phyloP scores from a whole-genome alignment of 495 filamentous ascomycete species.

The Penicillium alfredii region DNA sequence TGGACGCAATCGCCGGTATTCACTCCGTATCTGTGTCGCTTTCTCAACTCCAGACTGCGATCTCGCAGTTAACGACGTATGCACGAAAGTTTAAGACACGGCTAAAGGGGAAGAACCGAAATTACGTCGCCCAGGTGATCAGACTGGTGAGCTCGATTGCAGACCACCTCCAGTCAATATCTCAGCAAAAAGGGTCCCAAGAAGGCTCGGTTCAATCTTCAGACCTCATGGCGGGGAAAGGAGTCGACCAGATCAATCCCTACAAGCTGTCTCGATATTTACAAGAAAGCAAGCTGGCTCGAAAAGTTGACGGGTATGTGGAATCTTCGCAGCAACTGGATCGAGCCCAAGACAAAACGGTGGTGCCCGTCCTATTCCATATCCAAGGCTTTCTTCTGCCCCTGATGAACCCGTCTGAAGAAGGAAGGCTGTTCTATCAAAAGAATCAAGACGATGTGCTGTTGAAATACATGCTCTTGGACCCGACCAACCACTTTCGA shows the following conservation, averaged over 20 bases:
- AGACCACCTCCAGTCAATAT: slow-evolving; percentile 47
- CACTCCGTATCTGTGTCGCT: slow-evolving; percentile 74
- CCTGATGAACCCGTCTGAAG: slow-evolving; percentile 79
- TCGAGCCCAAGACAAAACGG: slow-evolving; percentile 27
- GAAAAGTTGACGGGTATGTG: slow-evolving; percentile 87
- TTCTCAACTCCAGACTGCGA: slow-evolving; percentile 61
- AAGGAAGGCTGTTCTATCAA: slow-evolving; percentile 80
- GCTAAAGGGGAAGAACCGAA: slow-evolving; percentile 85
- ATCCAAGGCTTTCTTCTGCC: slow-evolving; percentile 77
- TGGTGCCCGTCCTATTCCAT: slow-evolving; percentile 72
- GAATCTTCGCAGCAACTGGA: slow-evolving; percentile 49
- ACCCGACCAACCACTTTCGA: slow-evolving; percentile 86
- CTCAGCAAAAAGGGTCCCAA: slow-evolving; percentile 39
- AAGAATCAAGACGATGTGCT: slow-evolving; percentile 51
- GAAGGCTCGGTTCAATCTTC: slow-evolving; percentile 64
- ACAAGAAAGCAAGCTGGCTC: slow-evolving; percentile 85
- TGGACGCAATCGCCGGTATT: slow-evolving; percentile 86
- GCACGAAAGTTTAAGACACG: slow-evolving; percentile 82
- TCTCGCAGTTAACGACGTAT: slow-evolving; percentile 72
- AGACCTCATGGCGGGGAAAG: slow-evolving; percentile 72
- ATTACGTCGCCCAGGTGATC: slow-evolving; percentile 83
- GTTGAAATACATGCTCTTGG: slow-evolving; percentile 86
- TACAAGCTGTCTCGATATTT: slow-evolving; percentile 83
- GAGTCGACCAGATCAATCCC: slow-evolving; percentile 91
- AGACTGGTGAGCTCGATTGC: slow-evolving; percentile 72